These are phyloP conservation scores for Russula vinacea DNA, from an alignment of 768 basidiomycete species.

Conservation along the genomic window DNA sequence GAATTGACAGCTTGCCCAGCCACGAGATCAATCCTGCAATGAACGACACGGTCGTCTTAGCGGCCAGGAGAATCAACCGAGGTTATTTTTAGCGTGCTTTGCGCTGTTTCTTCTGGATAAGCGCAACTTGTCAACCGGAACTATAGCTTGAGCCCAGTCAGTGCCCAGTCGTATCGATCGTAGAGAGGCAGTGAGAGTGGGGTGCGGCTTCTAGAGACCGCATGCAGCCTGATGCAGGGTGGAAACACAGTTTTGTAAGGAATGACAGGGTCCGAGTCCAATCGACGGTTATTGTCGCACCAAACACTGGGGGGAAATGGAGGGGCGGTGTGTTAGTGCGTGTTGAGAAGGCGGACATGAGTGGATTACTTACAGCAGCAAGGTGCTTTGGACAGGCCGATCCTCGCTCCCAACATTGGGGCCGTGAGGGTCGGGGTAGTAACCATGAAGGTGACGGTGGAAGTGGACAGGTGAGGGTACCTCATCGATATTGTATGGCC, in stretches of 20 bases:
- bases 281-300: background rate
- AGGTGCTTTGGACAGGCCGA: background rate
- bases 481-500: background rate
- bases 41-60: background rate
- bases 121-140: background rate
- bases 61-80: background rate
- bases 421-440: background rate
- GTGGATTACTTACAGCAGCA: background rate
- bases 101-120: background rate
- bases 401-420: background rate
- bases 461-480: background rate
- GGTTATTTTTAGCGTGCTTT: background rate
- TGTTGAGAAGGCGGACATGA: background rate
- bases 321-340: background rate
- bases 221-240: background rate
- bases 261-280: background rate
- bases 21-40: no score
- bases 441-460: background rate
- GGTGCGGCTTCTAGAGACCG: background rate
- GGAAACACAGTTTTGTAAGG: background rate
- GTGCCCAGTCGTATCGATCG: background rate
- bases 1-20: background rate
- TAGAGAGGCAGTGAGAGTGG: background rate
- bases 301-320: background rate
- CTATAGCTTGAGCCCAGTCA: background rate